Evolutionary conservation across 2,329 filamentous ascomycete species (phyloP).

Genomic region (Pseudogymnoascus sp.): DNA sequence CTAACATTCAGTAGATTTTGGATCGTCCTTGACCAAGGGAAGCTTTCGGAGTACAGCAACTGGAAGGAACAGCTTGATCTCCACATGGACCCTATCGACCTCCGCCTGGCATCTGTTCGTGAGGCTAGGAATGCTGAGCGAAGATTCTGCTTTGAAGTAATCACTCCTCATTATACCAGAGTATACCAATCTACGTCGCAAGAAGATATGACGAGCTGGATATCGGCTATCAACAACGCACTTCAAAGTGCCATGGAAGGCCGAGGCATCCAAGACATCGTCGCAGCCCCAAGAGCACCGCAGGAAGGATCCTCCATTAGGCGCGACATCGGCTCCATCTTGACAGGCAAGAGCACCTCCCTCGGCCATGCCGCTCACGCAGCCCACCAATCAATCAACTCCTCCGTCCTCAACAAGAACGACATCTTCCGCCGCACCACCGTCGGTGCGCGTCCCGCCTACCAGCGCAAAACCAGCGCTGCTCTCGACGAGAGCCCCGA

Average conservation of each 20-base stretch:
- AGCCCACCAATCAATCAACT: constrained; percentile 42
- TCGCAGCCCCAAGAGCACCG: constrained; percentile 29
- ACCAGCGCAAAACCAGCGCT: constrained; percentile 57
- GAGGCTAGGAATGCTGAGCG: constrained; percentile 92
- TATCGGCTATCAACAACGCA: constrained; percentile 91
- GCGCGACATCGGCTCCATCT: constrained; percentile 82
- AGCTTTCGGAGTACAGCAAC: constrained; percentile 95
- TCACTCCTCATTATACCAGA: constrained; percentile 90
- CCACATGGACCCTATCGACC: constrained; percentile 95
- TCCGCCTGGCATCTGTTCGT: constrained; percentile 92
- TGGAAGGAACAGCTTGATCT: constrained; percentile 97
- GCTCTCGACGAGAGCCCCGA: constrained; percentile 76
- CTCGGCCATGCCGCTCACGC: constrained; percentile 36
- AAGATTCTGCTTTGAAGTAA: constrained; percentile 96
- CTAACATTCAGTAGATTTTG: constrained; percentile 63
- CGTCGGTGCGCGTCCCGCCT: constrained; percentile 76
- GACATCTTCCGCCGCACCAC: constrained; percentile 78
- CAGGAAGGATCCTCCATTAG: constrained; percentile 51
- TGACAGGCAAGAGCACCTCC: constrained; percentile 85
- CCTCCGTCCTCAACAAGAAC: constrained; percentile 32
- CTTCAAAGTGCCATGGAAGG: constrained; percentile 92
- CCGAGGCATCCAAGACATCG: constrained; percentile 51
- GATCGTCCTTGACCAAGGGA: constrained; percentile 96
- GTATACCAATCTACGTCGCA: constrained; percentile 97
- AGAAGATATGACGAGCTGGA: constrained; percentile 97